Evolutionary conservation across 2,329 filamentous ascomycete genomes (phyloP), one percentile per base, ranked within the genome.

Genomic region (Fusarium abutilonis): DNA sequence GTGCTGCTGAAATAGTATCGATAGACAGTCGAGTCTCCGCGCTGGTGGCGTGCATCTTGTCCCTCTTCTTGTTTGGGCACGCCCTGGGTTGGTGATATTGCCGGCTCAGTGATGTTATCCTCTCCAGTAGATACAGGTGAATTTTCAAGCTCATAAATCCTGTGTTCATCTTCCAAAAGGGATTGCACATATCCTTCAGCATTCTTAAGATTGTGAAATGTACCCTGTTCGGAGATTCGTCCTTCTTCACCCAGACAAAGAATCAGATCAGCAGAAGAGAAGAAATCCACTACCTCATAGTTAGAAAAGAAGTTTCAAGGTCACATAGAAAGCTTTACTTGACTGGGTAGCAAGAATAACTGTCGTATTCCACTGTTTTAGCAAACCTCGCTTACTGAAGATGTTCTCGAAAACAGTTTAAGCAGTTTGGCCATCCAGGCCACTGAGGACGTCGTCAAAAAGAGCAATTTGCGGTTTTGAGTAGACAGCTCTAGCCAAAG

Each of bases 371-470:
- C 69, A 71, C 39, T 49, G 52, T 6, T 70, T 64, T 0, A 76
- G 50, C 2, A 75, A 49, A 1, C 72, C 77, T 11, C 54, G 44
- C 34, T 64, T 50, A 4, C 41, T 41, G 15, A 76, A 74, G 21
- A 75, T 46, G 6, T 69, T 67, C 2, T 53, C 56, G n/a, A 76
- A 77, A 2, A 78, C 66, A 4, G 45, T 50, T 7, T 61, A 63
- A 2, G 73, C 70, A 6, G 77, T 79, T 10, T 71, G 65, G 5
- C 67, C 68, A 41, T 79, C 77, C 1, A 79, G 62, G 1, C 75
- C 75, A 40, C 74, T 76, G 14, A 79, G 75, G 5, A 78, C 57
- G 49, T 78, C 76, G 19, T 79, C 77, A 6, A 79, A 70, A 0
- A 79, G 35, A 5, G 73, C 70, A 2, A 76, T 48, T 2, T 63